Percentiles rank a stretch among this genome's conserved stretches.
Conservation (phyloP, 139 green algal species). For the Mychonastes homosphaera region DNA sequence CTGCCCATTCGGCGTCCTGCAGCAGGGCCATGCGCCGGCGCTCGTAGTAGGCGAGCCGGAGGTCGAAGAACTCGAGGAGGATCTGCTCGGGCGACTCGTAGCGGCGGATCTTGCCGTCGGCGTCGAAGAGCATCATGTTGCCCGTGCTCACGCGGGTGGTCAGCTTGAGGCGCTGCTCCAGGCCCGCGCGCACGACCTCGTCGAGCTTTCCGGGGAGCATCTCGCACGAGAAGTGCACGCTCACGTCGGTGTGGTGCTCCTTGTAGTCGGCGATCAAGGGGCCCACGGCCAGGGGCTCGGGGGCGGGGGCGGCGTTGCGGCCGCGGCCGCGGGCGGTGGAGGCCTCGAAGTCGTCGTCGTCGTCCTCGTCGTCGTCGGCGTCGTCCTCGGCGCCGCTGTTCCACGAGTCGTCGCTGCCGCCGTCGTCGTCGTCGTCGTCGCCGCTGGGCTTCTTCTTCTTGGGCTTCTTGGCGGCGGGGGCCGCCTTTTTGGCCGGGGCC, state of each 20-base stretch:
- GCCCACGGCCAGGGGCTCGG: slow-evolving; percentile 9
- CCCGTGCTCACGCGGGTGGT: slow-evolving; percentile 65
- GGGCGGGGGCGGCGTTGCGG: too few relatives aligned
- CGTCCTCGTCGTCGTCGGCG: slow-evolving; percentile 88
- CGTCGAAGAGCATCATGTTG: slow-evolving; percentile 98
- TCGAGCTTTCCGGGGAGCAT: slow-evolving; percentile 57
- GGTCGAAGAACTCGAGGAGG: slow-evolving; percentile 80
- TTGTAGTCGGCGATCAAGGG: slow-evolving; percentile 71
- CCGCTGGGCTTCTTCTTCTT: slow-evolving; percentile 41
- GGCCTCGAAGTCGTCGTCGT: slow-evolving; percentile 84
- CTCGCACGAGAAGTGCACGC: slow-evolving; percentile 81
- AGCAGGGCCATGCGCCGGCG: slow-evolving; percentile 54
- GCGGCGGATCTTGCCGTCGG: slow-evolving; percentile 76
- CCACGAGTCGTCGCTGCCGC: background rate
- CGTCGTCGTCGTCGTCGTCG: background rate
- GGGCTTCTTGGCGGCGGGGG: too few relatives aligned
- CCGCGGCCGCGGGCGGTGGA: too few relatives aligned
- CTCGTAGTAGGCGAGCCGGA: slow-evolving; percentile 83
- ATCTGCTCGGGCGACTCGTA: slow-evolving; percentile 82
- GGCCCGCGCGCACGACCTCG: slow-evolving; percentile 37
- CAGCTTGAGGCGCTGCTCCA: slow-evolving; percentile 90
- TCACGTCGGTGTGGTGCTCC: slow-evolving; percentile 83
- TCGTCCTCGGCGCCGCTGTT: slow-evolving; percentile 36
- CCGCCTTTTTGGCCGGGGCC: too few relatives aligned
- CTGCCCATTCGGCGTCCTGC: slow-evolving; percentile 57